Evolutionary conservation across 2,329 filamentous ascomycete genomes (phyloP).

Genomic region (Fusarium musae): DNA sequence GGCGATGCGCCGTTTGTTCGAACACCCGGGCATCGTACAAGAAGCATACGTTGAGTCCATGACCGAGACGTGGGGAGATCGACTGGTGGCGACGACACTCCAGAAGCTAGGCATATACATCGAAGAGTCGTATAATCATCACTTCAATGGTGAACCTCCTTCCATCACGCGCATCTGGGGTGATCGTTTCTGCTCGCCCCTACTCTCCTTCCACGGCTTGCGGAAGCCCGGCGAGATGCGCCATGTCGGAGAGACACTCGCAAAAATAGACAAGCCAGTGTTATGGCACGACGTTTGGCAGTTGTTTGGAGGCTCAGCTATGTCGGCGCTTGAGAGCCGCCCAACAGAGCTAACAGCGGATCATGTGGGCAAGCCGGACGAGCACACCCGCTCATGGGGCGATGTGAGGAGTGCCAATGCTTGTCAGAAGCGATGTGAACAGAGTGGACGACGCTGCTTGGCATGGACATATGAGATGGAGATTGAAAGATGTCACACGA

Average conservation of each 20-base stretch:
- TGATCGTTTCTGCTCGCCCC: slow-evolving; percentile 64
- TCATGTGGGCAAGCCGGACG: slow-evolving; percentile 62
- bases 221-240: slow-evolving; percentile 58
- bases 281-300: slow-evolving; percentile 63
- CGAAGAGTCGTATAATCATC: slow-evolving; percentile 63
- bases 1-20: slow-evolving; percentile 60
- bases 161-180: slow-evolving; percentile 59
- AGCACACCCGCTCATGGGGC: slow-evolving; percentile 52
- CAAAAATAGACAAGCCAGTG: slow-evolving; percentile 52
- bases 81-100: slow-evolving; percentile 63
- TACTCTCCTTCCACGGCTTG: slow-evolving; percentile 65
- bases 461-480: slow-evolving; percentile 62
- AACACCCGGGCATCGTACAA: slow-evolving; percentile 55
- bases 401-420: slow-evolving; percentile 53
- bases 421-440: slow-evolving; percentile 57
- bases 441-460: slow-evolving; percentile 55
- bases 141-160: slow-evolving; percentile 67
- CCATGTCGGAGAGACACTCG: slow-evolving; percentile 56
- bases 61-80: slow-evolving; percentile 64
- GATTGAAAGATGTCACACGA: slow-evolving; percentile 55
- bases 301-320: slow-evolving; percentile 56
- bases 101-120: slow-evolving; percentile 65
- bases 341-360: slow-evolving; percentile 56
- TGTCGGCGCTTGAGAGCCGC: slow-evolving; percentile 51
- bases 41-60: slow-evolving; percentile 60